Conservation (phyloP, 306 rosid genomes). For the Benincasa hispida region DNA sequence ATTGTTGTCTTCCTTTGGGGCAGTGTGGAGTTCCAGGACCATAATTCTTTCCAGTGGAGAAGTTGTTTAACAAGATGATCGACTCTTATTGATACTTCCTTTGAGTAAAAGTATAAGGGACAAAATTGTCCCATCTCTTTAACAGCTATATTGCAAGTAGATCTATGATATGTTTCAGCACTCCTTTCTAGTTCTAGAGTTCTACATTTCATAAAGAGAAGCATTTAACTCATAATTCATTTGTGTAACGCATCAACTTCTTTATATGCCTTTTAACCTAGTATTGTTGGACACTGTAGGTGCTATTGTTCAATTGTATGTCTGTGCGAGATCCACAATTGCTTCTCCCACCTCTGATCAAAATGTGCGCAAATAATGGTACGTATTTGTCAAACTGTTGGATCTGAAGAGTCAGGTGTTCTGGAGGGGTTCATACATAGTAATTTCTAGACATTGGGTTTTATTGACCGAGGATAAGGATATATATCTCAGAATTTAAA, state of each 20-base stretch:
- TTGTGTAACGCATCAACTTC: conserved; percentile 5
- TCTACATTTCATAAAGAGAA: neutral
- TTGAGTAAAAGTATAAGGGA: neutral
- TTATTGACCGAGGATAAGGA: neutral
- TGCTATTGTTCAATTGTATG: conserved; percentile 92
- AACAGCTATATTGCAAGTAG: neutral
- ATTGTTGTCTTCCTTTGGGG: neutral
- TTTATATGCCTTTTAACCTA: conserved; percentile 10
- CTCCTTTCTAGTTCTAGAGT: neutral
- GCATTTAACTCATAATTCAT: neutral
- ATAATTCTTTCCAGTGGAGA: too few relatives aligned
- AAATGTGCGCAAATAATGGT: conserved; percentile 81
- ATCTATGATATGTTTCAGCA: neutral
- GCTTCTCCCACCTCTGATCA: conserved; percentile 76
- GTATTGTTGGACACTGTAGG: conserved; percentile 35
- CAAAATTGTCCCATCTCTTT: neutral
- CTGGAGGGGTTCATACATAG: neutral
- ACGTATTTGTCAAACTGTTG: conserved; percentile 10
- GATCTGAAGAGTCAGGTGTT: neutral
- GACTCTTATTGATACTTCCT: neutral
- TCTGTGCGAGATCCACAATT: conserved; percentile 78
- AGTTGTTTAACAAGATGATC: neutral
- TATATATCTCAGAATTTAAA: neutral
- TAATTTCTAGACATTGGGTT: neutral
- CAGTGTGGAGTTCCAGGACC: neutral